A percentile compares a stretch with the other conserved stretches of the same genome.
These are phyloP conservation scores for Colletotrichum cereale DNA, from an alignment of 2,329 filamentous ascomycete genomes.

Conservation along the genomic window DNA sequence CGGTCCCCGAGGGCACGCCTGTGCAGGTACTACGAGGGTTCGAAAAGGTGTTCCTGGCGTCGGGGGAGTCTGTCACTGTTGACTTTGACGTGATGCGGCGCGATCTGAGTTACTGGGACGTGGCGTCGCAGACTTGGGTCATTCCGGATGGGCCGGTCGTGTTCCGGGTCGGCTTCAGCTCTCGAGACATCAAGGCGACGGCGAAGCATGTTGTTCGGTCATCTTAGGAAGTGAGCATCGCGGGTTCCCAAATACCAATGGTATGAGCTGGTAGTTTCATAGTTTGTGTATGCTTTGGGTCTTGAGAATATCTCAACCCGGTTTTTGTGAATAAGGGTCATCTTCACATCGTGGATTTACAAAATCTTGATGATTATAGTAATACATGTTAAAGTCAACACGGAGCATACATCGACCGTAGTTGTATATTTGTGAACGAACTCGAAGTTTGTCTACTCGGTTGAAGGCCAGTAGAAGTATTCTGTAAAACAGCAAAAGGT, in stretches of 20 bases:
- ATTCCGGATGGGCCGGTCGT: slow-evolving; percentile 59
- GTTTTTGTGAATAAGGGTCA: neutral
- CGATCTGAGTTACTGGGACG: slow-evolving; percentile 77
- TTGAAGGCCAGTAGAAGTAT: too few relatives aligned
- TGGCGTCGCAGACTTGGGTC: slow-evolving; percentile 70
- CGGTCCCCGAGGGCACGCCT: slow-evolving; percentile 53
- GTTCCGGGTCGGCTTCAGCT: slow-evolving; percentile 53
- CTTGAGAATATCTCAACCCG: neutral
- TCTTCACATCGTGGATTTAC: slow-evolving; percentile 3
- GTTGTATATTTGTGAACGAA: too few relatives aligned
- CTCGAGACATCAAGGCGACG: slow-evolving; percentile 21
- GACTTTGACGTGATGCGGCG: slow-evolving; percentile 68
- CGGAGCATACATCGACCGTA: neutral
- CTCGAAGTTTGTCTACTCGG: too few relatives aligned
- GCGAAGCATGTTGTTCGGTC: slow-evolving; percentile 16
- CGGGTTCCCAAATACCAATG: neutral
- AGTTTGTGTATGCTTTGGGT: neutral
- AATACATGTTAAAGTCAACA: neutral
- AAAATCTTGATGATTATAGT: slow-evolving; percentile 2
- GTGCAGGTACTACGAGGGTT: slow-evolving; percentile 73
- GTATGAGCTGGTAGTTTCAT: neutral
- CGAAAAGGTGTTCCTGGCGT: slow-evolving; percentile 68
- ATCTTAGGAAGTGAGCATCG: neutral
- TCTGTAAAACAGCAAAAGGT: neutral
- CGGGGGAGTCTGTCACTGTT: slow-evolving; percentile 61